Percentiles rank a stretch among this genome's conserved stretches.
Evolutionary conservation across 1,284 basidiomycete species (phyloP).

Genomic region (Sporisorium scitamineum): DNA sequence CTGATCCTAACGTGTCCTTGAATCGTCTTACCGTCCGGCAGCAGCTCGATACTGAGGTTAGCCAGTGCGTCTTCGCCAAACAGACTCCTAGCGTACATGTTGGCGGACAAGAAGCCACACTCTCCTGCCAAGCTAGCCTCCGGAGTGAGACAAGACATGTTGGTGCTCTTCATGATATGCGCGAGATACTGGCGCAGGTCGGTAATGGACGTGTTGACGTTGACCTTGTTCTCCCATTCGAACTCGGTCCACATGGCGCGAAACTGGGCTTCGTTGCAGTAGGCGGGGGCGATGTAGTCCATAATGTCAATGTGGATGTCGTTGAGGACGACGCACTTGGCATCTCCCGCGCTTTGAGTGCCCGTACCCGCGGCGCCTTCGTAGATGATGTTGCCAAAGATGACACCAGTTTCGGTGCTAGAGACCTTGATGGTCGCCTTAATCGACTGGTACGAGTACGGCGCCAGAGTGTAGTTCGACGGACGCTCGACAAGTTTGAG

Average conservation of each 20-base stretch:
- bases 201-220: constrained; percentile 85
- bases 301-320: constrained; percentile 99
- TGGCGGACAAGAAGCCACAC: constrained; percentile 92
- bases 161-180: constrained; percentile 85
- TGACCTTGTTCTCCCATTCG: constrained; percentile 98
- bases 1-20: constrained; percentile 68
- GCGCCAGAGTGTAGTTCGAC: constrained; percentile 89
- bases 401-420: constrained; percentile 92
- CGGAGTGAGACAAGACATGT: constrained; percentile 96
- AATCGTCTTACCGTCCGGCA: constrained; percentile 74
- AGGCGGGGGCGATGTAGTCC: constrained; percentile 98
- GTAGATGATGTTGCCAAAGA: constrained; percentile 98
- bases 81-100: constrained; percentile 89
- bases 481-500: constrained; percentile 97
- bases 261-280: constrained; percentile 94
- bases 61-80: constrained; percentile 98
- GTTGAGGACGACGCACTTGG: constrained; percentile 87
- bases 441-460: constrained; percentile 97
- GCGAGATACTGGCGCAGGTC: constrained; percentile 84
- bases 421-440: constrained; percentile 96
- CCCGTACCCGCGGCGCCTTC: constrained; percentile 72
- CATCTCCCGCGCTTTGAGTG: constrained; percentile 66
- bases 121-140: constrained; percentile 90
- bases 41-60: constrained; percentile 92
- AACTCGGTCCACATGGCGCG: constrained; percentile 93